Evolutionary conservation across 23 red algal species (phyloP), one percentile per base, ranked within the genome.

Genomic region (Gracilariopsis chorda): DNA sequence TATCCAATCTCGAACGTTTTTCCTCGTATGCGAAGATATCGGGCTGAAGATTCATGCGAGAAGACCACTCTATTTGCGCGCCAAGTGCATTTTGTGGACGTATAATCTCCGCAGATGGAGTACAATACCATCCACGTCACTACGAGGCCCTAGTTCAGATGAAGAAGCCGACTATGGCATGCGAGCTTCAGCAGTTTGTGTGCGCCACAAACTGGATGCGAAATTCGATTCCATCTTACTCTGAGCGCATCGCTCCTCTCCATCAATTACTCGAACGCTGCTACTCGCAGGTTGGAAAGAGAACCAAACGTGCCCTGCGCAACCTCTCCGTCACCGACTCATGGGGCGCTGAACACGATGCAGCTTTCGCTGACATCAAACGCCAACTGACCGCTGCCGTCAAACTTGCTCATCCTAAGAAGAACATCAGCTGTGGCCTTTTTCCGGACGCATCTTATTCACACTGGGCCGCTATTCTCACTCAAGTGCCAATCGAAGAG

Each of bases 201-300:
- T 77, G 71, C 37, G 71, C 71, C 11, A 77, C 71, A 25, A 77
- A 77, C 43, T 77, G 37, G 71, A 77, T 77, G 71, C 16, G 71
- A n/a, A 47, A 43, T 39, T 12, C 27, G 10, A 77, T 77, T 61
- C 77, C 23, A 40, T 0, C 24, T 47, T 81, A 81, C 10, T 51
- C 77, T 9, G 30, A 32, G 13, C 0, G 23, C 10, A 25, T 52
- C 7, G 0, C 21, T 51, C 77, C 77, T 13, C 49, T 81, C 20
- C 77, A 60, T 17, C 12, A 59, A 11, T 35, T 81, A 51, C 52
- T 81, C 10, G 77, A 81, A 81, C 7, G 37, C 16, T 30, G 12
- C 0, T 0, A 60, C 13, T 7, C 11, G 0, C 8, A 52, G 44
- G 77, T 21, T 32, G 1, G 77, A n/a, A 56, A 51, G 12, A 40